Percentiles rank a stretch among this genome's conserved stretches.
Evolutionary conservation across 768 basidiomycete species (phyloP).

Genomic region (Russula vinacea): DNA sequence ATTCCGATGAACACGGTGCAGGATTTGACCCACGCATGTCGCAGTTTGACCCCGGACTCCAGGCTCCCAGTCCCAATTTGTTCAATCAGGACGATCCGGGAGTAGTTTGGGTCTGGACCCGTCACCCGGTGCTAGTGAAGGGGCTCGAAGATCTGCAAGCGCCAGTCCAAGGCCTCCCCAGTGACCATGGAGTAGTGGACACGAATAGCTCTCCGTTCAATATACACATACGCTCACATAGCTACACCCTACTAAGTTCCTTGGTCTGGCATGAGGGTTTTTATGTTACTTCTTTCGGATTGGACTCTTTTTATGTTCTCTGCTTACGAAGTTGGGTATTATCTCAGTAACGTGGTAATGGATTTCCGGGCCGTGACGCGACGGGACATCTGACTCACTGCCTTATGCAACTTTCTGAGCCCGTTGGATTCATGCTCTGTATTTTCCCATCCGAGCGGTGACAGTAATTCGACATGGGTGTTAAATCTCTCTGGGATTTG

Average conservation of each 20-base stretch:
- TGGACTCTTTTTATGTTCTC: background rate
- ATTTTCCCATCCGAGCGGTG: background rate
- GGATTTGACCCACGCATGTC: constrained; percentile 27
- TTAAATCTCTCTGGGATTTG: constrained; percentile 93
- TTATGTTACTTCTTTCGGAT: background rate
- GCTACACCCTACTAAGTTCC: background rate
- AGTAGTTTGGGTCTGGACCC: constrained; percentile 8
- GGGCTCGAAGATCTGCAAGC: constrained; percentile 18
- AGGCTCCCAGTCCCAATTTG: constrained; percentile 15
- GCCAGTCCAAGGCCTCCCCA: constrained; percentile 23
- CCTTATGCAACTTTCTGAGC: background rate
- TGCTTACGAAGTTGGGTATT: background rate
- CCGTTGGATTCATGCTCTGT: background rate
- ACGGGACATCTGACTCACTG: background rate
- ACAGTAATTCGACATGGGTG: constrained; percentile 64
- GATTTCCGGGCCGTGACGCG: background rate
- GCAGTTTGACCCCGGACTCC: constrained; percentile 26
- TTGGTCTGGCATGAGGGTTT: background rate
- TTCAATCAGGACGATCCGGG: constrained; percentile 4
- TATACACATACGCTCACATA: background rate
- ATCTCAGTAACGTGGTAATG: background rate
- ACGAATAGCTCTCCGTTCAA: background rate
- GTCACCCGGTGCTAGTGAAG: constrained; percentile 11
- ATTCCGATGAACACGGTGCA: constrained; percentile 25
- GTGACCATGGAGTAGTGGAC: background rate